These are phyloP conservation scores for Withania somnifera DNA, from an alignment of 305 asterid species.

Conservation along the genomic window DNA sequence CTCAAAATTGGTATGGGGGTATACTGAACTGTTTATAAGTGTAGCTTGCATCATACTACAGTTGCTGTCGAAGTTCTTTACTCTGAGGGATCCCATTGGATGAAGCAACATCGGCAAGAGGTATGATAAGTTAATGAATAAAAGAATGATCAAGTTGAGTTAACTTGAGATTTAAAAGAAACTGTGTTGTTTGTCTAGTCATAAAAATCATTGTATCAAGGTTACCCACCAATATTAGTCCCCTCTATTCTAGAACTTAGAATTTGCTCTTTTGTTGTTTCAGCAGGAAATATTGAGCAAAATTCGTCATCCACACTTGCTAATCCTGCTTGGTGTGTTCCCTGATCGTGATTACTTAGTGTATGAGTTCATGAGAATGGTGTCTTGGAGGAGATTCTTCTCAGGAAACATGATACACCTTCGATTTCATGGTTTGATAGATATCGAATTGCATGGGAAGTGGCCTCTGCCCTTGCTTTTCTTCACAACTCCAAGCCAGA, in stretches of 20 bases:
- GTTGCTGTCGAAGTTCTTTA: conserved; percentile 85
- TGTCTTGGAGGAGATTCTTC: conserved; percentile 63
- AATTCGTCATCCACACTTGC: conserved; percentile 79
- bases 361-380: conserved; percentile 88
- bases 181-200: background rate
- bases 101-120: conserved; percentile 82
- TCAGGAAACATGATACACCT: conserved; percentile 35
- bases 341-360: conserved; percentile 65
- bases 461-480: conserved; percentile 85
- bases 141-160: background rate
- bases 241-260: background rate
- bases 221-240: background rate
- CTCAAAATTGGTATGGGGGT: conserved; percentile 82
- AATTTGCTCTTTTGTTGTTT: conserved; percentile 13
- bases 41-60: conserved; percentile 69
- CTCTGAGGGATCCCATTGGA: conserved; percentile 38
- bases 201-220: background rate
- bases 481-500: conserved; percentile 67
- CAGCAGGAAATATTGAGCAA: conserved; percentile 73
- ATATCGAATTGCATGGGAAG: conserved; percentile 75
- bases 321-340: conserved; percentile 83
- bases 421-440: conserved; percentile 73
- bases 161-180: background rate
- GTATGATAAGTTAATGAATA: conserved; percentile 26
- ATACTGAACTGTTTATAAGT: conserved; percentile 70